These are phyloP conservation scores for Alternaria ventricosa DNA, from an alignment of 2,329 filamentous ascomycete species.

Conservation along the genomic window DNA sequence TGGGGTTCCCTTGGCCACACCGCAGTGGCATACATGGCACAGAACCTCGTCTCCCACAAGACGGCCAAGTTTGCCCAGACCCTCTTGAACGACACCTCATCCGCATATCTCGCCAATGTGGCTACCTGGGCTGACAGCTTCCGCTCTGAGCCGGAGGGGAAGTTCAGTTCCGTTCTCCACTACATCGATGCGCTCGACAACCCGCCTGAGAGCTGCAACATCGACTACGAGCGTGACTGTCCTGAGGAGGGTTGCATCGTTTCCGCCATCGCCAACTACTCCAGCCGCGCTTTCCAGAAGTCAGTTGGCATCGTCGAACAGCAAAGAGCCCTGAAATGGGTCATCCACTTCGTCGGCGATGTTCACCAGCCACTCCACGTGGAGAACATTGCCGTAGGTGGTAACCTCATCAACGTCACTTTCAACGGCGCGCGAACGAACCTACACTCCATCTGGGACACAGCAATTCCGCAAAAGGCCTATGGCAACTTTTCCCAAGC, in stretches of 20 bases:
- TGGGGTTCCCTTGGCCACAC: constrained; percentile 63
- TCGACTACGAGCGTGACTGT: constrained; percentile 61
- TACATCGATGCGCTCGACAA: constrained; percentile 60
- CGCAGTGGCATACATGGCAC: constrained; percentile 62
- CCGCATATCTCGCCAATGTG: constrained; percentile 58
- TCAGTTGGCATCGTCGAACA: constrained; percentile 41
- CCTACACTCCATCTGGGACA: constrained; percentile 55
- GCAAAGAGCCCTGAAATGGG: constrained; percentile 57
- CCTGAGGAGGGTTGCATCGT: constrained; percentile 58
- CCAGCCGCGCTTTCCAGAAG: constrained; percentile 45
- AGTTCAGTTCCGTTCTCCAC: constrained; percentile 57
- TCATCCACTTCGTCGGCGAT: constrained; percentile 70
- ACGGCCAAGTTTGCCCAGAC: constrained; percentile 54
- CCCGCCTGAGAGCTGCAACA: constrained; percentile 56
- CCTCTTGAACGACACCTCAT: constrained; percentile 53
- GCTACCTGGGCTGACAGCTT: constrained; percentile 63
- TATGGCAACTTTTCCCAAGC: constrained; percentile 48
- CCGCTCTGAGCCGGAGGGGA: constrained; percentile 56
- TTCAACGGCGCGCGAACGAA: constrained; percentile 52
- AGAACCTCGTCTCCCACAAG: constrained; percentile 53
- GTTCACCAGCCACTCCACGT: constrained; percentile 74
- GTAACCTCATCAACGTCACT: constrained; percentile 54
- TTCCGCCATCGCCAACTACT: constrained; percentile 60
- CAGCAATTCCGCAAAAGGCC: constrained; percentile 52
- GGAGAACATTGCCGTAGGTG: constrained; percentile 55